Evolutionary conservation across 2,329 filamentous ascomycete genomes (phyloP).

Genomic region (Ceratocystis harringtonii): DNA sequence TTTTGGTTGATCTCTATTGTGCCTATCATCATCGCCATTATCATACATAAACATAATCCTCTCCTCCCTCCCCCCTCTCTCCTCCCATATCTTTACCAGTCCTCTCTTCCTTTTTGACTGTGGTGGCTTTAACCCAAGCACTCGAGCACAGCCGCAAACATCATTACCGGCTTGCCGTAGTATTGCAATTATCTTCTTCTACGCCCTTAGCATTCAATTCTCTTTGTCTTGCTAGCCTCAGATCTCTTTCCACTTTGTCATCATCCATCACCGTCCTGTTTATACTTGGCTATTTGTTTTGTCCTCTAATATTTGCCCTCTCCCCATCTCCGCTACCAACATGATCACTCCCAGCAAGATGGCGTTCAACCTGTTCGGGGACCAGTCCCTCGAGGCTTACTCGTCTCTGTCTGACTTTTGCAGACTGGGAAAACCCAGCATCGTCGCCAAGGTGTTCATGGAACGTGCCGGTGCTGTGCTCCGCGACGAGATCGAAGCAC

Average conservation of each 20-base stretch:
- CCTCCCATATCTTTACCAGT: neutral
- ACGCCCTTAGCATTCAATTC: neutral
- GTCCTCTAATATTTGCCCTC: neutral
- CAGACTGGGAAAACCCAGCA: slow-evolving; percentile 31
- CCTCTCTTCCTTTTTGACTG: neutral
- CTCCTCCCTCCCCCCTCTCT: neutral
- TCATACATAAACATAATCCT: neutral
- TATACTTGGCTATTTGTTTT: neutral
- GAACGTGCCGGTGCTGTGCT: slow-evolving; percentile 42
- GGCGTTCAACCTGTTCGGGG: slow-evolving; percentile 51
- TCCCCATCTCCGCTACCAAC: neutral
- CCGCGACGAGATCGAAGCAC: slow-evolving; percentile 42
- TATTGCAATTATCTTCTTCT: neutral
- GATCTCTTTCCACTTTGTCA: neutral
- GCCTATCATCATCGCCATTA: neutral
- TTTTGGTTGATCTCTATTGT: neutral
- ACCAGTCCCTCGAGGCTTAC: slow-evolving; percentile 55
- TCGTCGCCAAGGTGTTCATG: slow-evolving; percentile 47
- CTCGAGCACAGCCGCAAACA: neutral
- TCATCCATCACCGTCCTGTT: neutral
- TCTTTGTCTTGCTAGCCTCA: slow-evolving; percentile 1
- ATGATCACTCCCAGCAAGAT: slow-evolving; percentile 24
- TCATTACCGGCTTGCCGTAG: neutral
- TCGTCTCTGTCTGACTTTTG: slow-evolving; percentile 43
- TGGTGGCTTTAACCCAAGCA: neutral